A percentile compares a stretch with the other conserved stretches of the same genome.
phyloP scores from a whole-genome alignment of 495 filamentous ascomycete genomes.

The Clavariopsis aquatica region DNA sequence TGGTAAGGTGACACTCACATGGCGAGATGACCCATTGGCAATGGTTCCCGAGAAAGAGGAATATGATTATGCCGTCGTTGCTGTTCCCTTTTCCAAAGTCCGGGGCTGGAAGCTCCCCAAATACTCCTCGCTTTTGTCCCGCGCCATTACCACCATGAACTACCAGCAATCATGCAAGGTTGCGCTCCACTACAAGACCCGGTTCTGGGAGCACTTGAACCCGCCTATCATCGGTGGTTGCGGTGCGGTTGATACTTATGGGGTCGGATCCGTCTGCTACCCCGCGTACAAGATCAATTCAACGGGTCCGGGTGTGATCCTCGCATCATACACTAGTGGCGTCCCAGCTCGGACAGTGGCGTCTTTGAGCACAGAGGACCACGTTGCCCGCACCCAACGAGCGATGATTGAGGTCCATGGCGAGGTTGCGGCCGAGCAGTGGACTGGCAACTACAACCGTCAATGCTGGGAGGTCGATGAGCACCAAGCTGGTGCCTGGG shows the following conservation, averaged over 20 bases:
- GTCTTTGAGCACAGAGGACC: slow-evolving; percentile 53
- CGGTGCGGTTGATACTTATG: slow-evolving; percentile 58
- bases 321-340: slow-evolving; percentile 57
- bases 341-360: slow-evolving; percentile 52
- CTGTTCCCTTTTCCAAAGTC: slow-evolving; percentile 61
- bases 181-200: slow-evolving; percentile 61
- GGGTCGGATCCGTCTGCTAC: slow-evolving; percentile 62
- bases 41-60: slow-evolving; percentile 40
- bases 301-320: slow-evolving; percentile 62
- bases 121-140: slow-evolving; percentile 54
- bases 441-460: slow-evolving; percentile 26
- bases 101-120: slow-evolving; percentile 46
- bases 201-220: slow-evolving; percentile 68
- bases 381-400: slow-evolving; percentile 57
- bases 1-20: slow-evolving; percentile 25
- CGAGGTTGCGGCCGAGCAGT: slow-evolving; percentile 55
- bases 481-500: slow-evolving; percentile 34
- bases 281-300: slow-evolving; percentile 65
- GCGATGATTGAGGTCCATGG: slow-evolving; percentile 66
- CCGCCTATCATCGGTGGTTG: slow-evolving; percentile 66
- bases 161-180: slow-evolving; percentile 65
- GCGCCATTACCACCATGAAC: slow-evolving; percentile 61
- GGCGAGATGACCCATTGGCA: slow-evolving; percentile 30
- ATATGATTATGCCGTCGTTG: slow-evolving; percentile 67
- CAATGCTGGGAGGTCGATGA: slow-evolving; percentile 36